Percentiles rank a stretch among this genome's conserved stretches.
Conservation (phyloP, 169 alveolate species). For the Babesia bigemina region DNA sequence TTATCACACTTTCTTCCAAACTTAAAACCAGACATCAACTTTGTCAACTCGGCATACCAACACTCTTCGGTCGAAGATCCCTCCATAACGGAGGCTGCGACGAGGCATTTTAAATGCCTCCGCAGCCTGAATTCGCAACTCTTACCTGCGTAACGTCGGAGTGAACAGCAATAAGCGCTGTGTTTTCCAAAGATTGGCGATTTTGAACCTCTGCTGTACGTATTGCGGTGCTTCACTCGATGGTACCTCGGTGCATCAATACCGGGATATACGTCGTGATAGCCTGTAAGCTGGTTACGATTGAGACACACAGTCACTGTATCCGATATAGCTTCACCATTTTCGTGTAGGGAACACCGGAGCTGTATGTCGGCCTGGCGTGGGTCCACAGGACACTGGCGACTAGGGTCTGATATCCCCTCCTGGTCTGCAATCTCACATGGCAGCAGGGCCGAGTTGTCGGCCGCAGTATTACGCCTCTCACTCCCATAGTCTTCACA, state of each 20-base stretch:
- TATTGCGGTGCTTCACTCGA: conserved; percentile 14
- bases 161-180: neutral
- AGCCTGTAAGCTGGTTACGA: neutral
- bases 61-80: neutral
- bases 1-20: neutral
- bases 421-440: neutral
- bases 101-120: neutral
- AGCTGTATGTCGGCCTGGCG: conserved; percentile 3
- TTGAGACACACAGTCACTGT: conserved; percentile 11
- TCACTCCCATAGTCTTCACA: neutral
- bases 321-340: conserved; percentile 9
- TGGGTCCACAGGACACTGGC: neutral
- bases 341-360: neutral
- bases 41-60: conserved; percentile 3
- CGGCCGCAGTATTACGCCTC: neutral
- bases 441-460: neutral
- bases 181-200: neutral
- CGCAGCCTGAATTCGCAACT: neutral
- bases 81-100: neutral
- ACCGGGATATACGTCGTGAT: conserved; percentile 4
- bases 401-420: neutral
- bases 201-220: conserved; percentile 15
- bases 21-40: neutral
- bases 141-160: neutral
- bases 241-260: neutral